phyloP scores from a whole-genome alignment of 768 basidiomycete genomes.

The Lentinula detonsa region DNA sequence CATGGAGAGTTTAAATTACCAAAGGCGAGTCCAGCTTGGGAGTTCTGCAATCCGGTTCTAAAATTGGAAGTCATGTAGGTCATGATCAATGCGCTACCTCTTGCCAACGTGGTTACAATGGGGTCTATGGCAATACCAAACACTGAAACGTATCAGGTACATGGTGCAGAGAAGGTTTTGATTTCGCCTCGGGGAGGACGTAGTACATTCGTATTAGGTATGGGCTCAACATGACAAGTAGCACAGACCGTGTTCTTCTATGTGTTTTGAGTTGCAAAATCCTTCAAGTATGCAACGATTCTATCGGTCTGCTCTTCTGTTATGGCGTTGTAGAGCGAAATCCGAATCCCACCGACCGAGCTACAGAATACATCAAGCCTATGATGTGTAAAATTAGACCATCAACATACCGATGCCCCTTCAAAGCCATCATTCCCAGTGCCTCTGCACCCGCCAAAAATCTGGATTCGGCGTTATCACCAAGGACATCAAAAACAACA shows the following conservation, averaged over 20 bases:
- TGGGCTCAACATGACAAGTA: constrained; percentile 39
- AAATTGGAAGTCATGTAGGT: constrained; percentile 22
- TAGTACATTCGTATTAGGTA: constrained; percentile 74
- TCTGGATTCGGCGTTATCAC: constrained; percentile 62
- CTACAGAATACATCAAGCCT: constrained; percentile 20
- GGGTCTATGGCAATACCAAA: constrained; percentile 54
- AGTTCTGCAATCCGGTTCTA: not conserved
- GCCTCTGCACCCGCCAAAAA: constrained; percentile 81
- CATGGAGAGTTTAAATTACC: constrained; percentile 80
- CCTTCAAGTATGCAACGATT: constrained; percentile 53
- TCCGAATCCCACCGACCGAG: constrained; percentile 63
- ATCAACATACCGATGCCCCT: constrained; percentile 80
- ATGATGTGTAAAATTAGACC: not conserved
- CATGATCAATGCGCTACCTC: constrained; percentile 52
- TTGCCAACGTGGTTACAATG: constrained; percentile 48
- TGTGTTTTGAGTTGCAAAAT: constrained; percentile 31
- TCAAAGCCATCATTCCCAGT: constrained; percentile 77
- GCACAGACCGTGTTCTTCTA: not conserved
- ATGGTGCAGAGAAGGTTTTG: constrained; percentile 76
- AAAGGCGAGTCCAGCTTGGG: constrained; percentile 19
- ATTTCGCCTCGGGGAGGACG: constrained; percentile 80
- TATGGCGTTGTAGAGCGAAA: constrained; percentile 87
- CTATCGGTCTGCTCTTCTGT: constrained; percentile 66
- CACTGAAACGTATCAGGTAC: constrained; percentile 76
- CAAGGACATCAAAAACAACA: constrained; percentile 74